Base-by-base conservation (phyloP, 2,329 filamentous ascomycete species). In the Ophiostoma sp. region DNA sequence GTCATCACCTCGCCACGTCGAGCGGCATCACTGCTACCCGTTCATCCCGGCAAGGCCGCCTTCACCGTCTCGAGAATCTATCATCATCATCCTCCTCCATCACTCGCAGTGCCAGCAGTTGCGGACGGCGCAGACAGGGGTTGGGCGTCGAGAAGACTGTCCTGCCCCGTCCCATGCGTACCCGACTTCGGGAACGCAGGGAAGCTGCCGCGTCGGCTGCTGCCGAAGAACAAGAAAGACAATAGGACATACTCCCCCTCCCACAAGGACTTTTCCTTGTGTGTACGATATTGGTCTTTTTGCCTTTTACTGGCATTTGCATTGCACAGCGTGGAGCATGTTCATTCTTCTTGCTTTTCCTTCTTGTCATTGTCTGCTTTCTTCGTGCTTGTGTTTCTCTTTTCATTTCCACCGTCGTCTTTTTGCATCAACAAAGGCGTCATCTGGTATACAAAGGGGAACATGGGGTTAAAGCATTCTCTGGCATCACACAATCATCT, bases 61-160 rank as follows among this genome's bases (percentile, higher is more conserved):
- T 22, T 39, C 55, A 71, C 69, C 68, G 50, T 12, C 50, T 70
- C 31, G 33, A 36, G 7, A 28, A 33, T 15, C 12, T 45, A 19
- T 28, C 28, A 8, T 52, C 66, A 3, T 11, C 64, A 28, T 28
- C 68, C n/a, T 64, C 63, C 63, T 52, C 72, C 74, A 45, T 72
- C 74, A 61, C 79, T 82, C 33, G 70, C 79, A 80, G 75, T 81
- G 82, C 76, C 78, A 81, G 76, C 81, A 80, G 79, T 28, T n/a
- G 7, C 36, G 52, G 74, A 77, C 79, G 75, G 25, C 76, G 78
- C 75, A 79, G 81, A 73, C 81, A 82, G 68, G 74, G 75, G 64
- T 83, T 80, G 11, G 66, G 63, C 50, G 50, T 72, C 55, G 57
- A 71, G 19, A 74, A 74, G 69, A n/a, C 69, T 9, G 48, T 59